Percentiles rank a stretch among this genome's conserved stretches.
Evolutionary conservation across 1,284 basidiomycete genomes (phyloP).

Genomic region (Leucoagaricus sp.): DNA sequence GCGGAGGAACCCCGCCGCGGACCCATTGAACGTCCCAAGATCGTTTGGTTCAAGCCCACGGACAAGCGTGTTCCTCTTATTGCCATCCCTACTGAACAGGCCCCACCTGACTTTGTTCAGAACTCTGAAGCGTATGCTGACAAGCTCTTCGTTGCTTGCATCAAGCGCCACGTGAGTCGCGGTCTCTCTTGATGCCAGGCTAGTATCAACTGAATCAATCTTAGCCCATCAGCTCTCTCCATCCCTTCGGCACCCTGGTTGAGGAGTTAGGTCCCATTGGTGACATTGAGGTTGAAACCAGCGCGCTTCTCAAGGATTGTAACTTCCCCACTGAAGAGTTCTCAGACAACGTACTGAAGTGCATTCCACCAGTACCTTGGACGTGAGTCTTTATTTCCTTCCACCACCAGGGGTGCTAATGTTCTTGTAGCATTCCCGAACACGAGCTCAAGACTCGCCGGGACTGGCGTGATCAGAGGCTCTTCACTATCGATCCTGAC

Average conservation of each 20-base stretch:
- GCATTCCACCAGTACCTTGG: conserved; percentile 94
- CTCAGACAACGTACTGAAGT: conserved; percentile 92
- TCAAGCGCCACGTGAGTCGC: conserved; percentile 86
- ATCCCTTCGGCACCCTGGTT: conserved; percentile 98
- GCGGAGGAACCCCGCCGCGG: conserved; percentile 77
- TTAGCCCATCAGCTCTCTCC: conserved; percentile 91
- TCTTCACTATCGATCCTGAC: conserved; percentile 94
- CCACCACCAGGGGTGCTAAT: conserved; percentile 14
- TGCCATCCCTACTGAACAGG: conserved; percentile 99
- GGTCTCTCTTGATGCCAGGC: conserved; percentile 1
- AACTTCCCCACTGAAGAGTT: conserved; percentile 97
- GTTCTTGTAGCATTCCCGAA: conserved; percentile 75
- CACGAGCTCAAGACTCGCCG: conserved; percentile 86
- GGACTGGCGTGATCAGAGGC: conserved; percentile 82
- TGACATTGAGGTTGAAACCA: conserved; percentile 96
- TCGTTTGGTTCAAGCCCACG: conserved; percentile 99
- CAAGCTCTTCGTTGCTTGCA: conserved; percentile 95
- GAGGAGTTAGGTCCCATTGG: conserved; percentile 99
- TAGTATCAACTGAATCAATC: conserved; percentile 17
- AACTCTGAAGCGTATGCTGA: conserved; percentile 91
- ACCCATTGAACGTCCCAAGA: conserved; percentile 91
- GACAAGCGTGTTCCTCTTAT: conserved; percentile 99
- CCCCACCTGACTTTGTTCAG: conserved; percentile 94
- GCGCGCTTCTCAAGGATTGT: conserved; percentile 96
- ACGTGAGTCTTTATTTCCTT: conserved; percentile 54